Evolutionary conservation across 1,284 basidiomycete genomes (phyloP), one percentile per base, ranked within the genome.

Genomic region (Ceratobasidium sp.): DNA sequence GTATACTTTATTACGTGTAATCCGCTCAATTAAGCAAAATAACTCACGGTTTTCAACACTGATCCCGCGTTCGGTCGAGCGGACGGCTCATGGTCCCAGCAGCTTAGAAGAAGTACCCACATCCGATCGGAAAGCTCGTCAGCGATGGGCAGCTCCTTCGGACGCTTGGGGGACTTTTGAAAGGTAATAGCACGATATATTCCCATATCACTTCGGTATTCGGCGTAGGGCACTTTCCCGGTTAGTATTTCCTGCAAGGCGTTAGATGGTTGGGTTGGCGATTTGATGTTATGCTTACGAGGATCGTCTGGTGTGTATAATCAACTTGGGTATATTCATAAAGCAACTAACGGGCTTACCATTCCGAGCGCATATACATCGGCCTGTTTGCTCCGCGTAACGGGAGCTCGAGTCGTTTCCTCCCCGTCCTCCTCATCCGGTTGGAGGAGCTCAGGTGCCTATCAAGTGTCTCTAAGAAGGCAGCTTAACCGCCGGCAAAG

Each of bases 341-440:
- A 11, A 36, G 27, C 4, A 19, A 8, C n/a, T 9, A 8, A 44
- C 7, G 41, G n/a, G 41, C 57, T 6, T 27, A 60, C 57, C 57
- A 60, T 60, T 44, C 57, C 57, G 19, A 60, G 57, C 9, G 57
- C 14, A 19, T 41, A 60, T 11, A 60, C 57, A 36, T 60, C 57
- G 9, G 29, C 17, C 29, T 41, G 36, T 11, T 41, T 41, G 36
- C 11, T 41, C 11, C 36, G 4, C 36, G 36, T 11, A 41, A 41
- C 36, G 4, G 4, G 6, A 41, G 11, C 36, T 4, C 36, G 36
- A 4, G 36, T 41, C 11, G 4, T 11, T 5, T 41, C 36, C 36
- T 4, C 11, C 11, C 36, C 36, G 6, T 41, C 36, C 36, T 41
- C 36, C 4, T 11, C 36, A 4, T 41, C 36, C 11, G 36, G 36